Conservation (phyloP, 73 alveolate genomes). For the Tetrahymena elliotti region DNA sequence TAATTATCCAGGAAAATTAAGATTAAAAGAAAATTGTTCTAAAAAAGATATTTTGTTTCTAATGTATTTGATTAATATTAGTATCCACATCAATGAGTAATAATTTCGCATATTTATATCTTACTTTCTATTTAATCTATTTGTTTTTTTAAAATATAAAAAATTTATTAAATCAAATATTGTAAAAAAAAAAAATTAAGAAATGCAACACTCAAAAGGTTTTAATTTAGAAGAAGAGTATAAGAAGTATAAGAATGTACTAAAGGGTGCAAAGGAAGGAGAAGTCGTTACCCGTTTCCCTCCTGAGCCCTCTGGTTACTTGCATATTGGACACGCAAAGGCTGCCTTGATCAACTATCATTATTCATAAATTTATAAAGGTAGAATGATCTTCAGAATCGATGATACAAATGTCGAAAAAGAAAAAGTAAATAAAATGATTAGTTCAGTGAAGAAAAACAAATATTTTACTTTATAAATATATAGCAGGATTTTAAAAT, state of each 20-base stretch:
- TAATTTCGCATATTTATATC: neutral
- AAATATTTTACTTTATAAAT: no score
- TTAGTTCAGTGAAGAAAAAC: neutral
- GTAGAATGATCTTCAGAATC: conserved; percentile 94
- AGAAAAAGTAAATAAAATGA: conserved; percentile 23
- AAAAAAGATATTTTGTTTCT: neutral
- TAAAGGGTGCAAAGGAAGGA: conserved; percentile 33
- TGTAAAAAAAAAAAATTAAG: neutral
- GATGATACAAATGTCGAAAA: conserved; percentile 98
- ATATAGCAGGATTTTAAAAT: no score
- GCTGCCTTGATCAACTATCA: conserved; percentile 97
- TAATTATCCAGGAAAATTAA: neutral
- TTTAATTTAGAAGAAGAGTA: neutral
- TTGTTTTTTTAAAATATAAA: neutral
- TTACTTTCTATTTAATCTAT: neutral
- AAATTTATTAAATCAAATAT: neutral
- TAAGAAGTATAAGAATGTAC: neutral
- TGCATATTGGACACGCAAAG: conserved; percentile 96
- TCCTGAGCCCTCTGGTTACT: conserved; percentile 89
- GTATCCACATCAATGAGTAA: neutral
- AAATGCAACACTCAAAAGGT: neutral
- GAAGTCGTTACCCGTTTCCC: conserved; percentile 96
- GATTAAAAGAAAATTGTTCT: neutral
- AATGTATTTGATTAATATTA: no score
- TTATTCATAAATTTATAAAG: conserved; percentile 90